Base-by-base conservation (phyloP, 148 eudicot species). In the Fagopyrum homotropicum region DNA sequence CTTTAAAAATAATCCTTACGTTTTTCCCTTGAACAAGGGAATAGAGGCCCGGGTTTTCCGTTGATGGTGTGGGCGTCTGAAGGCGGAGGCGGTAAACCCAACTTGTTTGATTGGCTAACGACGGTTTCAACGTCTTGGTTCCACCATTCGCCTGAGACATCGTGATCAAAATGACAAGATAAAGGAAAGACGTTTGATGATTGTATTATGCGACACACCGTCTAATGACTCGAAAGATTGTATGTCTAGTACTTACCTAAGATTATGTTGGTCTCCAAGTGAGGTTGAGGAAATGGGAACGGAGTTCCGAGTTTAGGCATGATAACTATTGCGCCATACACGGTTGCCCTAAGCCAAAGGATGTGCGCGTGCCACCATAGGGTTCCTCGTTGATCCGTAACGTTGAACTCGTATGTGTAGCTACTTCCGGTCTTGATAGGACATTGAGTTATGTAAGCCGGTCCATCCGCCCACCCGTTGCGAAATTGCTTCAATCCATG, bases 361-460 rank as follows among this genome's bases (percentile, higher is more conserved):
- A 83, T 83, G 75, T 87, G 90, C 3, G 90, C 88, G 48, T 87
- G 88, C 90, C 88, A 87, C 90, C 90, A 85, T 7, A 87, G 45
- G 0, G 88, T 87, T 54, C 91, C 91, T 73, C 84, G 70, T 75
- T 85, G 88, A 4, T 82, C 86, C 45, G 84, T 82, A 4, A 88
- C 76, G 9, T 78, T 88, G 6, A 86, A 70, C n/a, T 82, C 84
- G 52, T 85, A 84, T 7, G 75, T 45, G 76, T 85, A 88, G 57
- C 79, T 86, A 15, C 72, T 47, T 17, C 89, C 85, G 0, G 83
- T 79, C 71, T 83, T 78, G 63, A 88, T 77, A 2, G 91, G 91
- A 66, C 89, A 88, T 69, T 85, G 90, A 50, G 88, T 83, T 61
- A 87, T 81, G 61, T 85, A 87, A 14, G 88, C 88, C 11, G 85